Evolutionary conservation across 2,329 filamentous ascomycete species (phyloP), one percentile per base, ranked within the genome.

Genomic region (Fusarium nisikadoi): DNA sequence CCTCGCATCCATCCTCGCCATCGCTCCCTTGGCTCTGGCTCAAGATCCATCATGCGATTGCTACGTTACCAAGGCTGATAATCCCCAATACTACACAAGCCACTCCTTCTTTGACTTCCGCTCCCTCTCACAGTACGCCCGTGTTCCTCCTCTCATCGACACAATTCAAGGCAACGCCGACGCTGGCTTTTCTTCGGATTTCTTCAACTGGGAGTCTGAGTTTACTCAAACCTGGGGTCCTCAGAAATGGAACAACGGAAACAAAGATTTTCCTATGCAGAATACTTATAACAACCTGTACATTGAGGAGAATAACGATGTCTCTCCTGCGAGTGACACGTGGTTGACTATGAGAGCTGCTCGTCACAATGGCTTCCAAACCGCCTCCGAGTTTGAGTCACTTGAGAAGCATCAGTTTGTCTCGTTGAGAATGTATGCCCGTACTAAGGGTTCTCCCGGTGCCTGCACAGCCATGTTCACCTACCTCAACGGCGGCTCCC

Each of bases 401-500:
- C 64, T 69, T 5, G 50, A 65, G 12, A 59, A 65, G 23, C 52
- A 77, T 45, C 75, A 80, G 11, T 77, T 75, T 47, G 78, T 78
- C 20, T 80, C 78, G 5, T 59, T 86, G 56, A 83, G 86, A 55
- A 86, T 87, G 84, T 81, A 82, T 25, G 84, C 85, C 7, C 84
- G 86, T 41, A 86, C 84, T 14, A 69, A 80, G 19, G 86, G 86
- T 11, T 79, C 80, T 2, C 74, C 81, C 0, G 86, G 86, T 62
- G 86, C 85, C 23, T 83, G 86, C 47, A 86, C 85, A 0, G 84
- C 85, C 67, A 82, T 88, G 78, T 88, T 88, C 75, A 87, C 85
- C 6, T 88, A 87, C 75, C 80, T 79, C 41, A 78, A 80, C 43
- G 75, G 73, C 8, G 77, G 78, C 19, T 73, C 79, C 8, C 76